These are phyloP conservation scores for Neostapfia colusana DNA, from an alignment of 176 grass and related monocot species.

Conservation along the genomic window DNA sequence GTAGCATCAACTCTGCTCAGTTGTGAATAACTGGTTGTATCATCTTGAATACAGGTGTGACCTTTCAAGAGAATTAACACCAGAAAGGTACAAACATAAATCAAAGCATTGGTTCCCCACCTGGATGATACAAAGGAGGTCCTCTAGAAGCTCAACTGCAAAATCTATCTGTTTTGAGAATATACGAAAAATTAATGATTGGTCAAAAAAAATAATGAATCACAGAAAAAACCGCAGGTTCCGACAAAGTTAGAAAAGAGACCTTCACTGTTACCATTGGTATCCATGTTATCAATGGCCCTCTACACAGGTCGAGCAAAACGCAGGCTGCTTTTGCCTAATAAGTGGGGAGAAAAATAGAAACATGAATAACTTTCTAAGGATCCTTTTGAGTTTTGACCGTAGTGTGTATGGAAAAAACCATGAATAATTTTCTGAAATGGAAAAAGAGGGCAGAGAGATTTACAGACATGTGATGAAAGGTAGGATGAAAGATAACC, in stretches of 20 bases:
- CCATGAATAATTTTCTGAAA: conserved; percentile 30
- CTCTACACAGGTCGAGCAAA: conserved; percentile 87
- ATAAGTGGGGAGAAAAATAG: conserved; percentile 37
- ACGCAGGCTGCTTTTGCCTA: conserved; percentile 90
- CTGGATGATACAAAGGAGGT: conserved; percentile 86
- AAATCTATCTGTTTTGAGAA: conserved; percentile 69
- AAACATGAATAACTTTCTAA: conserved; percentile 25
- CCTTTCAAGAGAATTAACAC: conserved; percentile 30
- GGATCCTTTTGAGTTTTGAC: conserved; percentile 11
- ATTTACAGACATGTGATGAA: conserved; percentile 71
- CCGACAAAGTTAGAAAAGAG: conserved; percentile 34
- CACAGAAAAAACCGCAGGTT: conserved; percentile 34
- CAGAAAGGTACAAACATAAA: conserved; percentile 15
- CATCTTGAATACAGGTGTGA: conserved; percentile 19
- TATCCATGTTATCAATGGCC: conserved; percentile 84
- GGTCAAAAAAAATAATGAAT: conserved; percentile 28
- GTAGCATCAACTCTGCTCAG: conserved; percentile 13
- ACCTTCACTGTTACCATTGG: conserved; percentile 80
- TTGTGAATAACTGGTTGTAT: conserved; percentile 11
- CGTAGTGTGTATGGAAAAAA: conserved; percentile 39
- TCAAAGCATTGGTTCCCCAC: conserved; percentile 39
- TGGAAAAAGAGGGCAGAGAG: conserved; percentile 35
- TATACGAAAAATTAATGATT: conserved; percentile 15
- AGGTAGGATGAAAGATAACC: conserved; percentile 93
- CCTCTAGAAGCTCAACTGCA: conserved; percentile 75